Evolutionary conservation across 441 rosid genomes (phyloP).

Genomic region (Pelargonium cotyledonis): DNA sequence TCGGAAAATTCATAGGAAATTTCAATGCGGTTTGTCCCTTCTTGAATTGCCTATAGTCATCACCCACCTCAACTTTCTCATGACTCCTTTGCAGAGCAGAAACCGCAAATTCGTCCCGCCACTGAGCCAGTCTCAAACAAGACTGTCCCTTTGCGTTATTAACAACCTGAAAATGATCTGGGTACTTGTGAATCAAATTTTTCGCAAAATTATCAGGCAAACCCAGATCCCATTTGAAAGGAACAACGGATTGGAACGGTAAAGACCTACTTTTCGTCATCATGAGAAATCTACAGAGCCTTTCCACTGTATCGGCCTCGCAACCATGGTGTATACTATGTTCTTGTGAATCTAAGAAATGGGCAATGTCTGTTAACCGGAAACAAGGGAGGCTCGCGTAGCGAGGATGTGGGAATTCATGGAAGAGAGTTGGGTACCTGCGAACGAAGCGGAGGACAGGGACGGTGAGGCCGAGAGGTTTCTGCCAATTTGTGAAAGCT

Average conservation of each 20-base stretch:
- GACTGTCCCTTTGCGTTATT: conserved; percentile 50
- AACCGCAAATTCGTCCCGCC: conserved; percentile 64
- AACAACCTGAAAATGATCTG: conserved; percentile 51
- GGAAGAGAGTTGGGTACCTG: conserved; percentile 89
- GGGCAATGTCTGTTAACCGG: conserved; percentile 72
- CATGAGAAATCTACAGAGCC: conserved; percentile 77
- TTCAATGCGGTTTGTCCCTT: conserved; percentile 60
- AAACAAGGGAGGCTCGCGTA: conserved; percentile 84
- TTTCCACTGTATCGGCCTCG: conserved; percentile 68
- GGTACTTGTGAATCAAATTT: conserved; percentile 50
- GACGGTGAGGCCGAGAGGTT: conserved; percentile 86
- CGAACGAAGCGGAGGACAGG: conserved; percentile 90
- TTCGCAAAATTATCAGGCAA: conserved; percentile 72
- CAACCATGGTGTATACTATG: conserved; percentile 51
- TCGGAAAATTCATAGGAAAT: conserved; percentile 81
- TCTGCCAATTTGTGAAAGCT: conserved; percentile 85
- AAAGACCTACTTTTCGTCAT: conserved; percentile 65
- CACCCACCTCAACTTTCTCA: conserved; percentile 35
- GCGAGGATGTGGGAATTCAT: conserved; percentile 79
- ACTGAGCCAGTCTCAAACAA: conserved; percentile 50
- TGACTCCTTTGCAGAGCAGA: conserved; percentile 60
- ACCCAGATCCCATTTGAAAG: conserved; percentile 90
- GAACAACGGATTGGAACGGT: conserved; percentile 59
- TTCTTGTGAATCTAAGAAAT: conserved; percentile 71
- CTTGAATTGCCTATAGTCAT: conserved; percentile 68